Conservation (phyloP, 371 early-diverging fungal species). For the Lichtheimia corymbifera region DNA sequence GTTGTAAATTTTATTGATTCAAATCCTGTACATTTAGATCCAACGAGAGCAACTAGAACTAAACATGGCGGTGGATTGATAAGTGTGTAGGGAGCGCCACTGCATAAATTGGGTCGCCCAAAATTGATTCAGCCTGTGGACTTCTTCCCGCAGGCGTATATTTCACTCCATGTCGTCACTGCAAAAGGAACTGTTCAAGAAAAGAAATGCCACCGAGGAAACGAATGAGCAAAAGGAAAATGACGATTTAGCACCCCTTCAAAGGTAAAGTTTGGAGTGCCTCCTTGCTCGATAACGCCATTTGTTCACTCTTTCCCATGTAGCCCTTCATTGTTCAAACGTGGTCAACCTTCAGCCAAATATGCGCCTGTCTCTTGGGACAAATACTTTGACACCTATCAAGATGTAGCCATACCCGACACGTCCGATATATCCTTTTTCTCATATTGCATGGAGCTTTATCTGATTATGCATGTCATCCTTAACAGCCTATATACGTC, state of each 20-base stretch:
- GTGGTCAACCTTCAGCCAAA: background rate
- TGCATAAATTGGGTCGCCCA: too few species aligned
- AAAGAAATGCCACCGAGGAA: background rate
- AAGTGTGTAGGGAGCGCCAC: too few species aligned
- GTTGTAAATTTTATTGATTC: too few species aligned
- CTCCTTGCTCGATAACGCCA: background rate
- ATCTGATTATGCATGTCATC: conserved; percentile 13
- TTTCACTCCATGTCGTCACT: conserved; percentile 37
- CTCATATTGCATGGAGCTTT: background rate
- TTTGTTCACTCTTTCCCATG: conserved; percentile 1
- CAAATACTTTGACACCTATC: conserved; percentile 36
- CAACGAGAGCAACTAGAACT: too few species aligned
- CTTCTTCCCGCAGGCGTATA: too few species aligned
- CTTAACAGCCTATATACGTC: conserved; percentile 11
- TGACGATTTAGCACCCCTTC: background rate
- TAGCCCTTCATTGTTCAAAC: too few species aligned
- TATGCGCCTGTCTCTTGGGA: conserved; percentile 36
- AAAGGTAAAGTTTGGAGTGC: conserved; percentile 1
- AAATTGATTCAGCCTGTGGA: too few species aligned
- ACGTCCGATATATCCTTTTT: conserved; percentile 41
- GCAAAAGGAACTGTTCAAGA: conserved; percentile 44
- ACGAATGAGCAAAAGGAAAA: background rate
- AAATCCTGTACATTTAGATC: too few species aligned
- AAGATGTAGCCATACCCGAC: conserved; percentile 26
- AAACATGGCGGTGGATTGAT: too few species aligned